These are phyloP conservation scores for Starmerella khaoyaiensis DNA, from an alignment of 805 yeast species.

Conservation along the genomic window DNA sequence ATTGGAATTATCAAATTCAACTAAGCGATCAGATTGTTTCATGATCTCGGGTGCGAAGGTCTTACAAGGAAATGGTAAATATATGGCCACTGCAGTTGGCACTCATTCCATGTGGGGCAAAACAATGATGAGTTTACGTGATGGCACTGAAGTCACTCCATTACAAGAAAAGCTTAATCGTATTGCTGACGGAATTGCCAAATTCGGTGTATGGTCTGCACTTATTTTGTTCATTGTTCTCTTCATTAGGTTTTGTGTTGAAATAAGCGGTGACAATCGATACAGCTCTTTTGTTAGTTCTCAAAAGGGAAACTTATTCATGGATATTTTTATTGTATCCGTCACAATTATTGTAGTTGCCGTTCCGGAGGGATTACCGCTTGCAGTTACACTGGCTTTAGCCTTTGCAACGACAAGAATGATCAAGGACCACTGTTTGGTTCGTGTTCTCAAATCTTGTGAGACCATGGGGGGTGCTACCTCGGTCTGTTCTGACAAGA, in stretches of 20 bases:
- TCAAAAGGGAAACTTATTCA: slow-evolving; percentile 68
- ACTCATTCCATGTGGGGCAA: slow-evolving; percentile 79
- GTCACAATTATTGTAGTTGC: slow-evolving; percentile 93
- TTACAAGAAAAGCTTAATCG: slow-evolving; percentile 67
- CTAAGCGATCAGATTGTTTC: slow-evolving; percentile 50
- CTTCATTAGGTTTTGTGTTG: slow-evolving; percentile 58
- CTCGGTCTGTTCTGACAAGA: slow-evolving; percentile 91
- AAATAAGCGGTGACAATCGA: slow-evolving; percentile 33
- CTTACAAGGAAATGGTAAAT: slow-evolving; percentile 73
- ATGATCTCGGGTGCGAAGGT: slow-evolving; percentile 85
- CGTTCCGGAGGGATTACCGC: slow-evolving; percentile 97
- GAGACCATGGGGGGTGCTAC: slow-evolving; percentile 99
- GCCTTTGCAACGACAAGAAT: slow-evolving; percentile 97
- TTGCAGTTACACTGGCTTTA: slow-evolving; percentile 90
- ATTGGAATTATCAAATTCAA: slow-evolving; percentile 2
- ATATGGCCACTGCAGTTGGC: slow-evolving; percentile 84
- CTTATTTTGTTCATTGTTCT: slow-evolving; percentile 65
- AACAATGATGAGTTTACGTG: slow-evolving; percentile 67
- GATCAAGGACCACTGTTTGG: slow-evolving; percentile 93
- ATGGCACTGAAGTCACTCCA: slow-evolving; percentile 77
- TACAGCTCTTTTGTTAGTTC: slow-evolving; percentile 40
- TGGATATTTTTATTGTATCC: slow-evolving; percentile 79
- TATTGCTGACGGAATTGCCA: slow-evolving; percentile 89
- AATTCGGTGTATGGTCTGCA: slow-evolving; percentile 82
- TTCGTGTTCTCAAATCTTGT: slow-evolving; percentile 84